These are phyloP conservation scores for Coleophoma cylindrospora DNA, from an alignment of 2,329 filamentous ascomycete species.

Conservation along the genomic window DNA sequence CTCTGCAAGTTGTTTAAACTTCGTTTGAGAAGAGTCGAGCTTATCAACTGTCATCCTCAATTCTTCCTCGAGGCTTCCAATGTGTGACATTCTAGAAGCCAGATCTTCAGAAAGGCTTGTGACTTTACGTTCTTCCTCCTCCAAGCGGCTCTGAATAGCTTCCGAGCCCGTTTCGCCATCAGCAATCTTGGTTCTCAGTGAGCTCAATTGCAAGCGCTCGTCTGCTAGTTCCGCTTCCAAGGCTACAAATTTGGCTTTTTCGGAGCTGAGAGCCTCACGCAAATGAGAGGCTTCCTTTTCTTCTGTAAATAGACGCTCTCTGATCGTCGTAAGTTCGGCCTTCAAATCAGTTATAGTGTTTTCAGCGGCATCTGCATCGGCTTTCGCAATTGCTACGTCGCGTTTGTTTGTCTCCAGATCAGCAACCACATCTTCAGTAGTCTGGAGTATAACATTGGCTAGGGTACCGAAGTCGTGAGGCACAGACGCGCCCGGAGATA, in stretches of 20 bases:
- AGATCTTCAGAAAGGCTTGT: constrained; percentile 64
- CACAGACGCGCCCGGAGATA: constrained; percentile 46
- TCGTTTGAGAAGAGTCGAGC: constrained; percentile 47
- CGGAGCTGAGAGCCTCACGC: constrained; percentile 46
- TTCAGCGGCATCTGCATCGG: constrained; percentile 58
- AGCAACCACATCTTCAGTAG: constrained; percentile 53
- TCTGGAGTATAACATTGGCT: constrained; percentile 52
- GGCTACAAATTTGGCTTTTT: constrained; percentile 47
- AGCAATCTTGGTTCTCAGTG: constrained; percentile 66
- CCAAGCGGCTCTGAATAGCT: constrained; percentile 66
- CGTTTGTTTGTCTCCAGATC: constrained; percentile 56
- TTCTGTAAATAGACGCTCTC: constrained; percentile 45
- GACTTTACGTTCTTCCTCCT: constrained; percentile 70
- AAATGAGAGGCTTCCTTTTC: constrained; percentile 47
- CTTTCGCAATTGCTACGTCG: constrained; percentile 52
- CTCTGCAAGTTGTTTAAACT: constrained; percentile 43
- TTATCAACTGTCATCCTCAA: constrained; percentile 64
- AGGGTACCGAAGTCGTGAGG: constrained; percentile 55
- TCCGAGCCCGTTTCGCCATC: constrained; percentile 83
- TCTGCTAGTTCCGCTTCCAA: constrained; percentile 55
- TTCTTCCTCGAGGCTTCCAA: constrained; percentile 72
- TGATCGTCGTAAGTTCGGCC: constrained; percentile 48
- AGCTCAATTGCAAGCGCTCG: constrained; percentile 63
- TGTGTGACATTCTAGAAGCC: constrained; percentile 69
- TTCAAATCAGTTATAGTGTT: constrained; percentile 50